Conservation (phyloP, 164 flowering plant species). For the Stephania cephalantha region DNA sequence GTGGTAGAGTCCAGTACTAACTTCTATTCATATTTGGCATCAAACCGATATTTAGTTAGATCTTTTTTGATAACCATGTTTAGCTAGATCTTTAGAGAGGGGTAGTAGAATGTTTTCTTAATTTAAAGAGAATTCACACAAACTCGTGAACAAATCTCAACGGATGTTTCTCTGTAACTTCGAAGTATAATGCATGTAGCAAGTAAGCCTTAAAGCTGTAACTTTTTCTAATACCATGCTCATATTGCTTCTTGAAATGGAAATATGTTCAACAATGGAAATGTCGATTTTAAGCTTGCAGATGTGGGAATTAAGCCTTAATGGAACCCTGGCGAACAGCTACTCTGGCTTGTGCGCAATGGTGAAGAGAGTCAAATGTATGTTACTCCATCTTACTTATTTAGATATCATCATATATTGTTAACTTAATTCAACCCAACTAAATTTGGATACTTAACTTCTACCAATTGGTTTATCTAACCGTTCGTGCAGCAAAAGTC, state of each 20-base stretch:
- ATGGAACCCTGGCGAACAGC: constrained; percentile 55
- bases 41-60: too few species aligned
- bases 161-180: too few species aligned
- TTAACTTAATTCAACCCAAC: not conserved
- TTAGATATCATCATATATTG: not conserved
- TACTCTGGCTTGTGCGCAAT: constrained; percentile 77
- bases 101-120: too few species aligned
- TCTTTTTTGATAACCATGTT: too few species aligned
- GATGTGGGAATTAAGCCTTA: constrained; percentile 63
- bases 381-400: constrained; percentile 1
- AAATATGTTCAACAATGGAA: not conserved
- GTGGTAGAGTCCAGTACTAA: too few species aligned
- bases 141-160: too few species aligned
- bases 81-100: too few species aligned
- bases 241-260: not conserved
- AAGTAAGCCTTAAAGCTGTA: too few species aligned
- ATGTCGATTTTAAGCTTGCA: constrained; percentile 16
- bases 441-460: not conserved
- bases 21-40: too few species aligned
- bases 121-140: too few species aligned
- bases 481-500: constrained; percentile 31
- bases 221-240: too few species aligned
- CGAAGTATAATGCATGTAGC: too few species aligned
- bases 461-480: constrained; percentile 5
- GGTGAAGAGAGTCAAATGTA: constrained; percentile 43